Evolutionary conservation across 2,329 filamentous ascomycete species (phyloP), one percentile per base, ranked within the genome.

Genomic region (Monilinia laxa): DNA sequence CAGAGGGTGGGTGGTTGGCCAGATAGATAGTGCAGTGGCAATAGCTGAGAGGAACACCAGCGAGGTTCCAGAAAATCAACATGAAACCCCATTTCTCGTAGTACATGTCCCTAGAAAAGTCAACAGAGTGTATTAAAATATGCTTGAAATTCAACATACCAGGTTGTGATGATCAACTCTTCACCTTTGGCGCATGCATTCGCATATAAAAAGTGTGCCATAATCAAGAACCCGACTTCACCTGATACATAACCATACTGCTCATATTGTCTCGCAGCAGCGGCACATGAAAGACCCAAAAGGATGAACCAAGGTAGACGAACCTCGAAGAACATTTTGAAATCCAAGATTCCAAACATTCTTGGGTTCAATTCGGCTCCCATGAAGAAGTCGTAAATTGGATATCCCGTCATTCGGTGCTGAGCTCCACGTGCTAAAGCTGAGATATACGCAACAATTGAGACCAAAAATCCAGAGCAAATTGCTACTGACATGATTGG

Each of bases 251-350:
- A 96, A 65, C 93, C 93, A 74, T 94, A 93, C 45, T 83, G 79
- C 78, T 97, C 92, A 74, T 92, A 92, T 78, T 97, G 93, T 70
- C 91, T 87, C 54, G 90, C 87, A 52, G 91, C 92, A 14, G 92
- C 86, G 52, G 89, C 92, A 68, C 90, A 84, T 67, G 88, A 89
- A 54, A 94, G 83, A 68, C 94, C 86, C 75, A 96, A 89, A 55
- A 97, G 84, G 71, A 96, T 93, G 79, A 89, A 97, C 93, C 93
- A 97, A 49, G 93, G 93, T 71, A 97, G 85, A 72, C 93, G 90
- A 69, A 97, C 92, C 78, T 97, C 93, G 75, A 92, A 95, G 81
- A 97, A 97, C 92, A 96, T 95, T 81, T 96, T 96, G 81, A 95
- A 92, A 79, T 96, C 92, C 62, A 96, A 80, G 72, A 92, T 88